Evolutionary conservation across 1,284 basidiomycete species (phyloP).

Genomic region (Moesziomyces globuligerus): DNA sequence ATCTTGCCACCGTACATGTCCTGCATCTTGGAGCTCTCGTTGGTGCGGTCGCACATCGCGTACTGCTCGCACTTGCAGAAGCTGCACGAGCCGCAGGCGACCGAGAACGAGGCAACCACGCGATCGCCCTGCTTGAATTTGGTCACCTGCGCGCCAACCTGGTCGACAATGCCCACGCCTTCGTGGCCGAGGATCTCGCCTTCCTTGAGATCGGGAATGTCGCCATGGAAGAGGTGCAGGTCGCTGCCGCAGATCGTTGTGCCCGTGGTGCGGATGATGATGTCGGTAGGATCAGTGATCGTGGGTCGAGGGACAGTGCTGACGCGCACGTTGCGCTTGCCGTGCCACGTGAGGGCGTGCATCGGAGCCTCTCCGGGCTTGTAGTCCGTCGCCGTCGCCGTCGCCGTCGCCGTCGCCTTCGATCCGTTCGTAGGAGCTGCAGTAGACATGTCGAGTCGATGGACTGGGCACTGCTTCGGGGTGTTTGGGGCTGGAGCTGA

Average conservation of each 20-base stretch:
- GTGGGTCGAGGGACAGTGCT: slow-evolving; percentile 72
- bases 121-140: slow-evolving; percentile 54
- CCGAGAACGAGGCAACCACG: slow-evolving; percentile 77
- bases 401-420: no score
- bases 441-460: neutral
- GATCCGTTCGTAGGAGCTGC: slow-evolving; percentile 5
- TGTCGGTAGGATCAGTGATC: slow-evolving; percentile 76
- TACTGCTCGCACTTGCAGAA: slow-evolving; percentile 79
- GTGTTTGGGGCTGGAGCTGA: no score
- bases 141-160: slow-evolving; percentile 50
- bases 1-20: slow-evolving; percentile 74
- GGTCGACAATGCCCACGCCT: slow-evolving; percentile 55
- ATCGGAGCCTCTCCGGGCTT: slow-evolving; percentile 33
- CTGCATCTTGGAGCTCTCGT: slow-evolving; percentile 75
- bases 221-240: slow-evolving; percentile 54
- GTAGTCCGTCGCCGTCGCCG: slow-evolving; percentile 25
- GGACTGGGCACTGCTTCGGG: no score
- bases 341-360: slow-evolving; percentile 77
- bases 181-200: slow-evolving; percentile 72
- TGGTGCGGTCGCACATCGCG: slow-evolving; percentile 78
- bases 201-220: slow-evolving; percentile 75
- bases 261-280: slow-evolving; percentile 76
- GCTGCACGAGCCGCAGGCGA: slow-evolving; percentile 78
- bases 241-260: slow-evolving; percentile 75
- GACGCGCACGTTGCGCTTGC: slow-evolving; percentile 70